Conservation (phyloP, 1,284 basidiomycete species). For the Quambalaria eucalypti region DNA sequence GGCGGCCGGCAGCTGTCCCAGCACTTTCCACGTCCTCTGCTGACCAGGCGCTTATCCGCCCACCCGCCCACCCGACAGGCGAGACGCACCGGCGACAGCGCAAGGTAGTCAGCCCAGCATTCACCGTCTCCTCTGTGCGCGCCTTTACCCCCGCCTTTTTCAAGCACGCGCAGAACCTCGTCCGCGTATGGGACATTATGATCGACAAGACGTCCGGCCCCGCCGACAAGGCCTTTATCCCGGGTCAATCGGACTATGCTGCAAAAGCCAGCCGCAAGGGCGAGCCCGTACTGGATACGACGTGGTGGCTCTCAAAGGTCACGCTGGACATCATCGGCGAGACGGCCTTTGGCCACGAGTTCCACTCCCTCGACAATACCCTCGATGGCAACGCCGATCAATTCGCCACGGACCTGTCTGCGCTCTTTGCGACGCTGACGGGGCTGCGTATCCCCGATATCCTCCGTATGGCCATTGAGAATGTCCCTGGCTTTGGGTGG, state of each 20-base stretch:
- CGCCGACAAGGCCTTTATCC: constrained; percentile 3
- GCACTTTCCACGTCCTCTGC: neutral
- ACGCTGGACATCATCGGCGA: constrained; percentile 43
- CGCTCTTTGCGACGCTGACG: constrained; percentile 16
- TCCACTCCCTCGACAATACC: constrained; percentile 19
- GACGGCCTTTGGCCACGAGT: constrained; percentile 35
- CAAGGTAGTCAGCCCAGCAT: constrained; percentile 38
- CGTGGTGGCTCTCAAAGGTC: constrained; percentile 1
- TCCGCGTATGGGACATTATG: neutral
- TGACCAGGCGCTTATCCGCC: neutral
- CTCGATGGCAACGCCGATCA: constrained; percentile 13
- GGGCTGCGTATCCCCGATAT: constrained; percentile 15
- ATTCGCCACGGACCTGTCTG: constrained; percentile 18
- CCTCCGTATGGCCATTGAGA: constrained; percentile 24
- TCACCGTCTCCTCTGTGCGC: constrained; percentile 25
- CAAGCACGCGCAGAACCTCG: constrained; percentile 5
- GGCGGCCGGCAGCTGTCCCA: neutral
- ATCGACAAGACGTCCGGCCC: constrained; percentile 7
- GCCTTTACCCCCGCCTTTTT: constrained; percentile 16
- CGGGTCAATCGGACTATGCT: constrained; percentile 1
- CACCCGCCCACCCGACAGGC: too few relatives aligned
- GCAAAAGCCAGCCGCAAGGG: neutral
- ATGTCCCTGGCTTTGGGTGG: constrained; percentile 28
- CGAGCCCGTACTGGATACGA: constrained; percentile 6
- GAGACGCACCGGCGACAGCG: constrained; percentile 36